These are phyloP conservation scores for Penicillium nordicum DNA, from an alignment of 2,329 filamentous ascomycete species.

Conservation along the genomic window DNA sequence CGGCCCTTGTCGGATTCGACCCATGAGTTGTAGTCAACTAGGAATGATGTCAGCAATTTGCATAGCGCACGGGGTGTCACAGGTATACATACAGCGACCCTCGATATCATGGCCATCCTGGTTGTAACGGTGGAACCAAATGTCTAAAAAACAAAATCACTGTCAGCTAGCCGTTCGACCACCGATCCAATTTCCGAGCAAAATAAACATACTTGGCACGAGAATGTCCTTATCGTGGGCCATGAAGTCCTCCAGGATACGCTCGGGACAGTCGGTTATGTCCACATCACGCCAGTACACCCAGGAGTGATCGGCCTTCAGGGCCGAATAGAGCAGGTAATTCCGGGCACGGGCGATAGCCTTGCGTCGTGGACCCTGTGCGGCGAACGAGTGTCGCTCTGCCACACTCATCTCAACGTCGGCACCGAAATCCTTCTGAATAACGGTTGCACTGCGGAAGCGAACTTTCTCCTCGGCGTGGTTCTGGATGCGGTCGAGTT, in stretches of 20 bases:
- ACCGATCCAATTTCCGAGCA: background rate
- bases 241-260: conserved; percentile 91
- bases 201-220: conserved; percentile 77
- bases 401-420: conserved; percentile 73
- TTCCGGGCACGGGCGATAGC: conserved; percentile 88
- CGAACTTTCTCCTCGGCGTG: conserved; percentile 69
- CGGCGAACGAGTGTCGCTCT: conserved; percentile 78
- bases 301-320: conserved; percentile 96
- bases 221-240: conserved; percentile 89
- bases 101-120: conserved; percentile 76
- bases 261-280: conserved; percentile 82
- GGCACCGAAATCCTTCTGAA: conserved; percentile 87
- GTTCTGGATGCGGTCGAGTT: conserved; percentile 84
- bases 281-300: conserved; percentile 99
- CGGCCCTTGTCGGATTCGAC: conserved; percentile 84
- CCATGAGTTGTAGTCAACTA: conserved; percentile 99
- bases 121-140: conserved; percentile 92
- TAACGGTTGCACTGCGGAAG: conserved; percentile 78
- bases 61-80: background rate
- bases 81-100: conserved; percentile 71
- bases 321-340: conserved; percentile 76
- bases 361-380: conserved; percentile 85
- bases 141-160: conserved; percentile 55
- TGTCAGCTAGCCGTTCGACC: conserved; percentile 13
- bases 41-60: conserved; percentile 20